Evolutionary conservation across 116 monocot genomes (phyloP).

Genomic region (Phalaenopsis hybrid): DNA sequence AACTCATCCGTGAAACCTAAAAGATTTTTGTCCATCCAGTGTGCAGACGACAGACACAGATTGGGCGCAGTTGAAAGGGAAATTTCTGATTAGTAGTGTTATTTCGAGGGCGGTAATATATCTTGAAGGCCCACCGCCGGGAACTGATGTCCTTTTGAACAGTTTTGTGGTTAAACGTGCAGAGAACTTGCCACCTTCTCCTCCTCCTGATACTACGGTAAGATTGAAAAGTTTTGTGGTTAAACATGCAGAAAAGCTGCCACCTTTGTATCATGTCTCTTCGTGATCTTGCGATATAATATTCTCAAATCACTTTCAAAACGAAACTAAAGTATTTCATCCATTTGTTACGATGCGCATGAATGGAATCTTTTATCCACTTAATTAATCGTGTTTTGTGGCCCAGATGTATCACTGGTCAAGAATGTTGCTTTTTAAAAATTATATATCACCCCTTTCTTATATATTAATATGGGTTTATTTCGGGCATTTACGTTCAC

Average conservation of each 20-base stretch:
- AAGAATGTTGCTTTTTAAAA: too few species aligned
- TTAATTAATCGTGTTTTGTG: too few species aligned
- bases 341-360: too few species aligned
- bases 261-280: too few species aligned
- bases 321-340: too few species aligned
- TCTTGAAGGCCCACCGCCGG: slow-evolving; percentile 56
- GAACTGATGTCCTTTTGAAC: slow-evolving; percentile 50
- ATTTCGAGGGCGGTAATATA: slow-evolving; percentile 43
- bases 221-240: neutral
- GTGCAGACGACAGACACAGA: slow-evolving; percentile 55
- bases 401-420: too few species aligned
- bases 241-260: neutral
- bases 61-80: slow-evolving; percentile 59
- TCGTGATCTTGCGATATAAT: too few species aligned
- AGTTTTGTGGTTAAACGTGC: slow-evolving; percentile 56
- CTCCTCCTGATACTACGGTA: slow-evolving; percentile 39
- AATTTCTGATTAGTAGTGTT: slow-evolving; percentile 44
- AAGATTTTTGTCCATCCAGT: neutral
- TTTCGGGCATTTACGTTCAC: too few species aligned
- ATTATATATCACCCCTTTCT: too few species aligned
- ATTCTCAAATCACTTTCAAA: too few species aligned
- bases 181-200: slow-evolving; percentile 25
- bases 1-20: neutral
- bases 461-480: too few species aligned
- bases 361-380: too few species aligned